Conservation (phyloP, 2,329 filamentous ascomycete species). For the Pseudocercospora ulei region DNA sequence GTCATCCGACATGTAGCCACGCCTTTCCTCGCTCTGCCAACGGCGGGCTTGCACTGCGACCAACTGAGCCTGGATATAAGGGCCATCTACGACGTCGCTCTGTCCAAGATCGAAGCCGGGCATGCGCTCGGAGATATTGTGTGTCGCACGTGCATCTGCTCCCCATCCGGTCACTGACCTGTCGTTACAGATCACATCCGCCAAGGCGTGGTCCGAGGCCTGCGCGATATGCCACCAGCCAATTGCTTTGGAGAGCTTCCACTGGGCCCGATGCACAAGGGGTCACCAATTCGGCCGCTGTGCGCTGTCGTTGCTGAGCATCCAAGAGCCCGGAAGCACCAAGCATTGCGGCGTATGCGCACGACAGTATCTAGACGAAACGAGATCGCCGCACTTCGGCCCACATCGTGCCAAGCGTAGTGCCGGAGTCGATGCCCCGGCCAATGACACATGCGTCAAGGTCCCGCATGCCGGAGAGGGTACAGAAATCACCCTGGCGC, state of each 20-base stretch:
- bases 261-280: slow-evolving; percentile 42
- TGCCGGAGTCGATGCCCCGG: slow-evolving; percentile 12
- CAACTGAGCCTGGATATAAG: slow-evolving; percentile 10
- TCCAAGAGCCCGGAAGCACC: slow-evolving; percentile 47
- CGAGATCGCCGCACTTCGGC: slow-evolving; percentile 21
- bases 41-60: slow-evolving; percentile 5
- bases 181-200: slow-evolving; percentile 6
- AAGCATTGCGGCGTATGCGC: slow-evolving; percentile 48
- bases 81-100: slow-evolving; percentile 12
- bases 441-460: slow-evolving; percentile 18
- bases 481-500: slow-evolving; percentile 26
- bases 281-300: slow-evolving; percentile 50
- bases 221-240: slow-evolving; percentile 46
- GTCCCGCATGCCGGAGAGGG: slow-evolving; percentile 14
- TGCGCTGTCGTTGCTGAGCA: slow-evolving; percentile 46
- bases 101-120: slow-evolving; percentile 12
- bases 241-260: slow-evolving; percentile 43
- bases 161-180: neutral
- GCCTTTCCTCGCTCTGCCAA: slow-evolving; percentile 1
- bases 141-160: too few species aligned
- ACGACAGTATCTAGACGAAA: slow-evolving; percentile 43
- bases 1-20: neutral
- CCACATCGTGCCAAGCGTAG: slow-evolving; percentile 13
- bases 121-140: slow-evolving; percentile 7
- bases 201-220: slow-evolving; percentile 36